phyloP scores from a whole-genome alignment of 73 alveolate genomes.

The Durusdinium trenchii region DNA sequence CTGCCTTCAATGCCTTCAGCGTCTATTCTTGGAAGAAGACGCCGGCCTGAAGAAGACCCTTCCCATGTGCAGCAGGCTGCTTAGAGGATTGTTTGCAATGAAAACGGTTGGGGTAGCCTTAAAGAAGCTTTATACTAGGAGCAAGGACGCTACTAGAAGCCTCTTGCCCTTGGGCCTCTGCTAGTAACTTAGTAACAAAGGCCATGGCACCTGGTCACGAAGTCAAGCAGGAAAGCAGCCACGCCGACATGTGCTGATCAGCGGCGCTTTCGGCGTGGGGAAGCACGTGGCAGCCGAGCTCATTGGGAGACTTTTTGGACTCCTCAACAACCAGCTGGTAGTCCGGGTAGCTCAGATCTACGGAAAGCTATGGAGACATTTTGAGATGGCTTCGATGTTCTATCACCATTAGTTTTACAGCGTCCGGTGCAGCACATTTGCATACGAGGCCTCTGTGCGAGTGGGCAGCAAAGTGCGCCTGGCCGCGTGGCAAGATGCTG shows the following conservation, averaged over 20 bases:
- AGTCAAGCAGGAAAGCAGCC: conserved; percentile 93
- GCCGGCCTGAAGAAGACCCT: too few species aligned
- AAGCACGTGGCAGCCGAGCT: conserved; percentile 86
- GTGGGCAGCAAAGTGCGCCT: conserved; percentile 84
- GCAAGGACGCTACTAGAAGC: too few species aligned
- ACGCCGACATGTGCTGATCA: conserved; percentile 86
- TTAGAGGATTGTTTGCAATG: not conserved
- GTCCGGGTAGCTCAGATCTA: conserved; percentile 39
- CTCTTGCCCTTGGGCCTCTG: too few species aligned
- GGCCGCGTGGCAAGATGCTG: conserved; percentile 90
- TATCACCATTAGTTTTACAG: not conserved
- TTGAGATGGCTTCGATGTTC: not conserved
- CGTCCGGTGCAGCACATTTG: not conserved
- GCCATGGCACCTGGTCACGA: too few species aligned
- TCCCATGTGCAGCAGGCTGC: not conserved
- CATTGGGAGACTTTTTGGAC: conserved; percentile 76
- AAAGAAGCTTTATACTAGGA: too few species aligned
- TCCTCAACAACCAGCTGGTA: conserved; percentile 67
- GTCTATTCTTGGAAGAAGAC: too few species aligned
- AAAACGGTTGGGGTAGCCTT: not conserved
- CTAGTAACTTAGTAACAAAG: too few species aligned
- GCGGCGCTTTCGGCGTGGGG: conserved; percentile 93
- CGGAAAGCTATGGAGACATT: not conserved
- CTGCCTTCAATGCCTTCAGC: too few species aligned
- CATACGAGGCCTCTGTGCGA: conserved; percentile 51